These are phyloP conservation scores for Ilyonectria robusta DNA, from an alignment of 2,329 filamentous ascomycete species.

Conservation along the genomic window DNA sequence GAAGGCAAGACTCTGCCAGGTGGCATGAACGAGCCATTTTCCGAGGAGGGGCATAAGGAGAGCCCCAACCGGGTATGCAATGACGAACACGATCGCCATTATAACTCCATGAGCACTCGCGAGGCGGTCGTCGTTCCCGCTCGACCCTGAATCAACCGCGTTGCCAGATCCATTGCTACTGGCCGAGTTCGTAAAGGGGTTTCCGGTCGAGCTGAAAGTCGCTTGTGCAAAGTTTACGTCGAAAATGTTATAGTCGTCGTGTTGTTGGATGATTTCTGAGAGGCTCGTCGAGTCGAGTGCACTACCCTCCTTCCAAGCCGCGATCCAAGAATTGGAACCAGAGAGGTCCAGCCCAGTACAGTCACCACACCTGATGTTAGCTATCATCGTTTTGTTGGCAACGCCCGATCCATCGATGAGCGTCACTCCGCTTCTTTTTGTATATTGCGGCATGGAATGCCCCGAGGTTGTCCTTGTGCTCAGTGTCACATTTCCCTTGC, in stretches of 20 bases:
- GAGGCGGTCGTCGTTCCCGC: not conserved
- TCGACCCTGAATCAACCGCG: not conserved
- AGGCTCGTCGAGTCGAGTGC: slow-evolving; percentile 61
- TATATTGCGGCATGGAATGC: slow-evolving; percentile 64
- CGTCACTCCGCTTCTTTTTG: slow-evolving; percentile 59
- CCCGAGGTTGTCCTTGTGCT: slow-evolving; percentile 67
- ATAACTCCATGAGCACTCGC: slow-evolving; percentile 66
- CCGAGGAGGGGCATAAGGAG: slow-evolving; percentile 70
- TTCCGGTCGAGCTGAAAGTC: slow-evolving; percentile 61
- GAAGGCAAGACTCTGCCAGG: slow-evolving; percentile 67
- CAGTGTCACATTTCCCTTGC: slow-evolving; percentile 71
- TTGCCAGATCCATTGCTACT: not conserved
- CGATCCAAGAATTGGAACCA: slow-evolving; percentile 64
- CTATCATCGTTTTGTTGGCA: slow-evolving; percentile 65
- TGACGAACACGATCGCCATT: slow-evolving; percentile 70
- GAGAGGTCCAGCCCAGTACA: slow-evolving; percentile 63
- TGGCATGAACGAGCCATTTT: slow-evolving; percentile 68
- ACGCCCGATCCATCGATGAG: slow-evolving; percentile 73
- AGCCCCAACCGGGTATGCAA: slow-evolving; percentile 72
- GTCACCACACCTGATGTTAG: slow-evolving; percentile 70
- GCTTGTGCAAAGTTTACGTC: slow-evolving; percentile 64
- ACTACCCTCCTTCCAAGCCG: slow-evolving; percentile 65
- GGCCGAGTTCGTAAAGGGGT: slow-evolving; percentile 64
- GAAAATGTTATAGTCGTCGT: slow-evolving; percentile 60
- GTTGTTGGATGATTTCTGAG: slow-evolving; percentile 58